A percentile compares a stretch with the other conserved stretches of the same genome.
Conservation (phyloP, 176 grass and related monocot species). For the Zoysia japonica region DNA sequence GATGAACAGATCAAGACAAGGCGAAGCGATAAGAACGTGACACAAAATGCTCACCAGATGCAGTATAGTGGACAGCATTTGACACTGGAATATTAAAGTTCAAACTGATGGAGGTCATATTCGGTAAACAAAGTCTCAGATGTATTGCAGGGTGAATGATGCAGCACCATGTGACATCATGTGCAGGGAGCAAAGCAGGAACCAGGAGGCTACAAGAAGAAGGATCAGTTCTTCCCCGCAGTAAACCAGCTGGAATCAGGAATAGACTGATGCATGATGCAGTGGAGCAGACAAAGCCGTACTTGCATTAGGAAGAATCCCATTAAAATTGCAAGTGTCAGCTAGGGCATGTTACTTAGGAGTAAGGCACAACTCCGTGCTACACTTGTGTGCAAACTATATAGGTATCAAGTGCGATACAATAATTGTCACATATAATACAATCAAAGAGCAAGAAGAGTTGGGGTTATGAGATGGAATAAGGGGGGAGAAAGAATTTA, state of each 20-base stretch:
- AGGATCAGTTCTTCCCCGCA: slow-evolving; percentile 6
- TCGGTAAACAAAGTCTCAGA: slow-evolving; percentile 29
- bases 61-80: slow-evolving; percentile 38
- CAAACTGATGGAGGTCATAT: slow-evolving; percentile 11
- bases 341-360: slow-evolving; percentile 25
- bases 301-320: slow-evolving; percentile 36
- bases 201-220: slow-evolving; percentile 32
- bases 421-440: slow-evolving; percentile 61
- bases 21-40: slow-evolving; percentile 38
- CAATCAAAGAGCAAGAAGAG: slow-evolving; percentile 49
- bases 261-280: slow-evolving; percentile 10
- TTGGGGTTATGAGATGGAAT: slow-evolving; percentile 33
- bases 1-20: slow-evolving; percentile 27
- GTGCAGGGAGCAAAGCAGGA: slow-evolving; percentile 40
- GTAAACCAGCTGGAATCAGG: slow-evolving; percentile 21
- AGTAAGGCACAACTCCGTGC: slow-evolving; percentile 27
- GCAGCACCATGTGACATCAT: slow-evolving; percentile 47
- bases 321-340: slow-evolving; percentile 23
- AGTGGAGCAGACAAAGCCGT: slow-evolving; percentile 20
- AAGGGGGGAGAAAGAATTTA: slow-evolving; percentile 39
- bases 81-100: not conserved
- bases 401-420: slow-evolving; percentile 48
- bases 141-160: not conserved
- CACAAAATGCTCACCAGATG: slow-evolving; percentile 36
- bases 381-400: slow-evolving; percentile 46